Evolutionary conservation across 2,329 filamentous ascomycete genomes (phyloP), one percentile per base, ranked within the genome.

Genomic region (Diaporthe ilicicola): DNA sequence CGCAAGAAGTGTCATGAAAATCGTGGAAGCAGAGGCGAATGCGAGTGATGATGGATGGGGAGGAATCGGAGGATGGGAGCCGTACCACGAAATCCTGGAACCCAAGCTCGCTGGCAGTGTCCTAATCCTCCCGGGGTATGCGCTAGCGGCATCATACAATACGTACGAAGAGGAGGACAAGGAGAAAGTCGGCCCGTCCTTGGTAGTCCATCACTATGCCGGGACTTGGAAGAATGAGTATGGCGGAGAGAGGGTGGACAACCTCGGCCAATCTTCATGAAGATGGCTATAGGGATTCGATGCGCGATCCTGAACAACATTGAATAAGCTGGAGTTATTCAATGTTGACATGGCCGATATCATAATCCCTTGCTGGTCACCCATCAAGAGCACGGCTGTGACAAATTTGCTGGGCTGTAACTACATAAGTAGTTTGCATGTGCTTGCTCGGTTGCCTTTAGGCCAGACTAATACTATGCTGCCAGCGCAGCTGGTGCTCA

Each of bases 91-190:
- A 19, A 50, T 53, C 44, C 17, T 50, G 32, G 55, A 54, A 27
- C 67, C 67, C 10, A 51, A 51, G 37, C 44, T 62, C 13, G 67
- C 29, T 6, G 67, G 34, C 12, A 37, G 62, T 44, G 46, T 69
- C 27, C 17, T 62, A 17, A 69, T 62, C 17, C 55, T 62, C 12
- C 46, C 55, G 4, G 67, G 55, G 4, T 54, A 69, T 32, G 44
- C 55, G 37, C 51, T 62, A 15, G 32, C 44, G 29, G 46, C 70
- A 19, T 71, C 66, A 13, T 55, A 70, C n/a, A 76, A 76, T 24
- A 55, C 15, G 17, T 77, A 76, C 50, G 67, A 61, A 24, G 66
- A 73, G 0, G 24, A 22, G 12, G n/a, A 75, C 19, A 69, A 22
- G 12, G n/a, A 75, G 17, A 69, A 67, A 9, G 22, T 53, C 32